A percentile compares a stretch with the other conserved stretches of the same genome.
Evolutionary conservation across 2,329 filamentous ascomycete genomes (phyloP).

Genomic region (Monascus ruber): DNA sequence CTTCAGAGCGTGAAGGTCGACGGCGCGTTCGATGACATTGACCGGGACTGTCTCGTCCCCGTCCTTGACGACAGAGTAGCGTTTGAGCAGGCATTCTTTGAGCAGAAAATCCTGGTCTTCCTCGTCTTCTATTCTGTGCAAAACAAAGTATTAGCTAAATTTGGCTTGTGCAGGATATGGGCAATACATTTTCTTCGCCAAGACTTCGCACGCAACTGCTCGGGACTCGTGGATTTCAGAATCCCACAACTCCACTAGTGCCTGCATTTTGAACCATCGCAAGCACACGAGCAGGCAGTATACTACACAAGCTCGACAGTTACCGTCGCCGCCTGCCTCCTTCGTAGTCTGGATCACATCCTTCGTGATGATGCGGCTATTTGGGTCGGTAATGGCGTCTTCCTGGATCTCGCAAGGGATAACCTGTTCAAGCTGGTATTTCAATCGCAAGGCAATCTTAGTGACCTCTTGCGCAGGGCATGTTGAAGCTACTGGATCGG

Average conservation of each 20-base stretch:
- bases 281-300: conserved; percentile 67
- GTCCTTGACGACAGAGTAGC: conserved; percentile 71
- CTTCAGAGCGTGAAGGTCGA: conserved; percentile 78
- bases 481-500: conserved; percentile 43
- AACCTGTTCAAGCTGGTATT: conserved; percentile 79
- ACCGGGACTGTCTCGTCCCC: conserved; percentile 60
- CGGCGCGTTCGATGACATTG: conserved; percentile 87
- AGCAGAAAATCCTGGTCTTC: conserved; percentile 69
- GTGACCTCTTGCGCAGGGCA: conserved; percentile 73
- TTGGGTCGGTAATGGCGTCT: conserved; percentile 60
- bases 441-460: conserved; percentile 76
- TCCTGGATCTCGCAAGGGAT: conserved; percentile 84
- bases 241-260: conserved; percentile 78
- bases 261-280: conserved; percentile 70
- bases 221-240: conserved; percentile 70
- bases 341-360: conserved; percentile 70
- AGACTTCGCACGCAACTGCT: conserved; percentile 74
- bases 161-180: neutral
- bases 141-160: conserved; percentile 1
- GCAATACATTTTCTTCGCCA: conserved; percentile 61
- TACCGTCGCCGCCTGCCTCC: conserved; percentile 59
- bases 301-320: conserved; percentile 69
- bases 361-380: conserved; percentile 72
- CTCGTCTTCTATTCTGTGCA: conserved; percentile 65
- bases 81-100: conserved; percentile 70